Evolutionary conservation across 805 yeast species (phyloP).

Genomic region (Cyberlindnera euphorbiae): DNA sequence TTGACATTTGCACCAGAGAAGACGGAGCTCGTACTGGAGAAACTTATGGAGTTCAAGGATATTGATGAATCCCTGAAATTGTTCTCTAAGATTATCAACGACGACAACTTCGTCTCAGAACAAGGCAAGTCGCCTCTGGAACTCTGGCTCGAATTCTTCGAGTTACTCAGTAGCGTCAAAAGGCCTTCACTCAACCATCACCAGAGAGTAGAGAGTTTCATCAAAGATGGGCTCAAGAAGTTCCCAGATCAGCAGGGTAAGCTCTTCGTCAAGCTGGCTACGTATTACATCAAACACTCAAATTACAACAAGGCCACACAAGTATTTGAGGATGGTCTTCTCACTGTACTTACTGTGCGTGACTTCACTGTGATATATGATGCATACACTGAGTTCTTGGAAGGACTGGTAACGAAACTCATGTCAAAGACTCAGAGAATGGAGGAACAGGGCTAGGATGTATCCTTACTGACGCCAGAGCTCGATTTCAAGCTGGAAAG

Average conservation of each 20-base stretch:
- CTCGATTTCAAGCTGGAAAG: slow-evolving; percentile 41
- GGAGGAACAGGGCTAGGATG: slow-evolving; percentile 18
- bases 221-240: slow-evolving; percentile 30
- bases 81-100: slow-evolving; percentile 31
- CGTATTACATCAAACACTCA: slow-evolving; percentile 37
- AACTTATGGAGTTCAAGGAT: slow-evolving; percentile 31
- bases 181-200: slow-evolving; percentile 11
- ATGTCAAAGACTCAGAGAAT: slow-evolving; percentile 6
- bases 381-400: slow-evolving; percentile 56
- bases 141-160: slow-evolving; percentile 42
- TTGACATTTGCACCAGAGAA: slow-evolving; percentile 26
- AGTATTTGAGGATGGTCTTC: slow-evolving; percentile 45
- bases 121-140: slow-evolving; percentile 42
- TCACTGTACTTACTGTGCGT: slow-evolving; percentile 41
- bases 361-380: slow-evolving; percentile 67
- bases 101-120: slow-evolving; percentile 31
- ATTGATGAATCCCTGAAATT: slow-evolving; percentile 27
- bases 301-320: slow-evolving; percentile 35
- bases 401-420: slow-evolving; percentile 32
- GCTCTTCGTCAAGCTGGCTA: slow-evolving; percentile 43
- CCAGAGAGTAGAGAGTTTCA: slow-evolving; percentile 31
- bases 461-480: slow-evolving; percentile 23
- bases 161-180: slow-evolving; percentile 28
- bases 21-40: slow-evolving; percentile 31
- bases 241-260: slow-evolving; percentile 60